Conservation (phyloP, 495 filamentous ascomycete genomes). For the Tuber borchii region DNA sequence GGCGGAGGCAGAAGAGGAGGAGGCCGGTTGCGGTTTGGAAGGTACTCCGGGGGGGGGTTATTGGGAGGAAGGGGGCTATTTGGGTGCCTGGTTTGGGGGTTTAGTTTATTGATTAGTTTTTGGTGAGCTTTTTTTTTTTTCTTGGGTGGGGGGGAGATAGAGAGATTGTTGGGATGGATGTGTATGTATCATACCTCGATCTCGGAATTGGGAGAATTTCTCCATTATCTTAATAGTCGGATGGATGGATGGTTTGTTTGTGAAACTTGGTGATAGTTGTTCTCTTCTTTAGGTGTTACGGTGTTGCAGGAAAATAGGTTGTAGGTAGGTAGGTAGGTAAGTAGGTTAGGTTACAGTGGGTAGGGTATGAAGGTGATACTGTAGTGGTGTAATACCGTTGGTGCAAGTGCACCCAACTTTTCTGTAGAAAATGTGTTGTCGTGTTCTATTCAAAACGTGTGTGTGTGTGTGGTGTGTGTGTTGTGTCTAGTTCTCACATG, state of each 20-base stretch:
- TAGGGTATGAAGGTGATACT: not conserved
- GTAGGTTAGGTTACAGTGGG: too few species aligned
- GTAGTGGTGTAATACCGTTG: not conserved
- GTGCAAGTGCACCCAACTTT: not conserved
- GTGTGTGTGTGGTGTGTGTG: not conserved
- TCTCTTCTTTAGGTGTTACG: not conserved
- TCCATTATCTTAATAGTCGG: slow-evolving; percentile 57
- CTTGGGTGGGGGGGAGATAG: too few species aligned
- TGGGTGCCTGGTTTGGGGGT: slow-evolving; percentile 62
- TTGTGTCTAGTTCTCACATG: not conserved
- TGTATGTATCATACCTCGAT: slow-evolving; percentile 59
- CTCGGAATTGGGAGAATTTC: slow-evolving; percentile 93
- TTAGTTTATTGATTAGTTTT: slow-evolving; percentile 10
- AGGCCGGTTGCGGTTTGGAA: slow-evolving; percentile 57
- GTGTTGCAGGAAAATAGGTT: not conserved
- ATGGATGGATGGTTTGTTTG: not conserved
- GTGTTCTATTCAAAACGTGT: not conserved
- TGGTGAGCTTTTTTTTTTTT: too few species aligned
- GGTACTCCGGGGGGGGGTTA: slow-evolving; percentile 55
- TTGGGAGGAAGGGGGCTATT: slow-evolving; percentile 89
- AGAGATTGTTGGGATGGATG: not conserved
- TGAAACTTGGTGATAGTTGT: not conserved
- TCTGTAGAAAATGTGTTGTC: not conserved
- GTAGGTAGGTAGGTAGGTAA: not conserved
- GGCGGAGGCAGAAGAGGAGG: slow-evolving; percentile 71